Percentiles rank a stretch among this genome's conserved stretches.
Evolutionary conservation across 75 land plant genomes (phyloP).

Genomic region (Sequoia sempervirens): DNA sequence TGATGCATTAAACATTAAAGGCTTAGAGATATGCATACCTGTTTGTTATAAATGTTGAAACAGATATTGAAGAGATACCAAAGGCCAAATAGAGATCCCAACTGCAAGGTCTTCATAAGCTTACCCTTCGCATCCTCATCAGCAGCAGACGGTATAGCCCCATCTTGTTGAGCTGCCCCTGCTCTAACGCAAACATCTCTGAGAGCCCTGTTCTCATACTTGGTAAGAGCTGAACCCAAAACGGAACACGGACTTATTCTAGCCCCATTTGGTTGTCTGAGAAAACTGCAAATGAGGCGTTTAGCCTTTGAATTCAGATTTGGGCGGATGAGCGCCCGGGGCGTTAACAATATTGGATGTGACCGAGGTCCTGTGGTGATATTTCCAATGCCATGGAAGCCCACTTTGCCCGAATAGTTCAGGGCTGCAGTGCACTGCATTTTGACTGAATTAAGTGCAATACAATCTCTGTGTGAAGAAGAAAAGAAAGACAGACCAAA

Average conservation of each 20-base stretch:
- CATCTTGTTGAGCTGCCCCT: constrained; percentile 5
- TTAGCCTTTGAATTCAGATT: neutral
- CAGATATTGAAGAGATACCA: constrained; percentile 95
- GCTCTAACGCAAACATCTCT: neutral
- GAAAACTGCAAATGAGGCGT: neutral
- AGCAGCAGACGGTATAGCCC: constrained; percentile 5
- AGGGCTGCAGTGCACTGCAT: neutral
- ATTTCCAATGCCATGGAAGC: neutral
- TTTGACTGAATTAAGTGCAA: neutral
- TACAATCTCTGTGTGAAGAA: neutral
- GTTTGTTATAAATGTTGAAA: constrained; percentile 96
- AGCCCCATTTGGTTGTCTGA: neutral
- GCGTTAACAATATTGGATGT: neutral
- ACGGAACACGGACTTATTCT: neutral
- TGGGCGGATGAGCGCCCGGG: neutral
- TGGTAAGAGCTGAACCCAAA: neutral
- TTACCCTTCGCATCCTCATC: neutral
- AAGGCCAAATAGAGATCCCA: constrained; percentile 67
- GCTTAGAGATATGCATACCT: constrained; percentile 27
- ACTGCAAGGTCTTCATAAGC: constrained; percentile 39
- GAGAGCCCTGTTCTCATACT: neutral
- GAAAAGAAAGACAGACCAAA: neutral
- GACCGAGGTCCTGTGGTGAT: neutral
- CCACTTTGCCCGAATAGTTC: neutral
- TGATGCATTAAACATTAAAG: neutral